Base-by-base conservation (phyloP, 305 asterid genomes). In the Andrographis paniculata region DNA sequence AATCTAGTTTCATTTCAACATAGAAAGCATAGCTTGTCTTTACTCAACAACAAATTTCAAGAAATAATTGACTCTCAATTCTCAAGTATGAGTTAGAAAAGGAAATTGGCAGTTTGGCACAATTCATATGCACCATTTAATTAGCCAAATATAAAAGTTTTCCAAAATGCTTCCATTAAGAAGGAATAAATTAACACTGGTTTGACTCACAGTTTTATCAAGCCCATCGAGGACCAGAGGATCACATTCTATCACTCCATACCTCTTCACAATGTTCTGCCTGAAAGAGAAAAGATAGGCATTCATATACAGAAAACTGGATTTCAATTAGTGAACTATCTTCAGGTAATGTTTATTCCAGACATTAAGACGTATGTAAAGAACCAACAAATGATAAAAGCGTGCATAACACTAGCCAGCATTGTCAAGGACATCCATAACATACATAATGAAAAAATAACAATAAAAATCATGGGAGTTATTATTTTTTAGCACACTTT, bases 181-280 rank as follows among this genome's bases (percentile, higher is more conserved):
- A 30, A 20, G 24, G 48, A 50, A 33, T 18, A 63, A 17, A 40
- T 43, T 9, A 33, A 39, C 24, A 30, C 21, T 54, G 17, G 37
- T 36, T 45, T 53, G 40, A 74, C 97, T 76, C 76, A 84, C 97
- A 65, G 82, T 70, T 74, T 73, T 76, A 48, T 88, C 95, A 23
- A 85, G 77, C 56, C 95, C 95, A 40, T 52, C 74, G 59, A 78
- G 72, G 57, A 88, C 87, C 58, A 82, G 58, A 17, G 94, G 93
- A 61, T 84, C 94, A 67, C 95, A 88, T 67, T 82, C 95, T 62
- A 88, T 88, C 44, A 80, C 89, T 30, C 97, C 97, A 65, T 74
- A 88, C 70, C 60, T 79, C 72, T 65, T 84, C 67, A 70, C 82
- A 66, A 55, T 33, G 54, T 31, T 72, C 73, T 73, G 79, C 79